A percentile compares a stretch with the other conserved stretches of the same genome.
These are phyloP conservation scores for Dendrobium nobile DNA, from an alignment of 106 monocot species.

Conservation along the genomic window DNA sequence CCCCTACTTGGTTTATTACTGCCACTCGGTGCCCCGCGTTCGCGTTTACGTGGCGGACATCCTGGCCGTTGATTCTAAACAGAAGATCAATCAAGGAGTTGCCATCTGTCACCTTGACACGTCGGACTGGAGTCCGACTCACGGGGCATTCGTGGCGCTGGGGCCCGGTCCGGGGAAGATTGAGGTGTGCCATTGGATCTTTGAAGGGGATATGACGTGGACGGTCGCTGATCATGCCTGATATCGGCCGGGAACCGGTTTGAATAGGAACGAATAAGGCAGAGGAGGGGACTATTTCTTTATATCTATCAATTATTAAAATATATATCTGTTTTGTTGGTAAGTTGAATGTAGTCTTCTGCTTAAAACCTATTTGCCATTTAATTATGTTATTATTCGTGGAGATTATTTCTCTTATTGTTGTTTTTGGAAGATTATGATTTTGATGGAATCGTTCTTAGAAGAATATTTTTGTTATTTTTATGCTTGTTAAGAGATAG, in stretches of 20 bases:
- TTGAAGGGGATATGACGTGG: constrained; percentile 92
- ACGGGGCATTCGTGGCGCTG: constrained; percentile 85
- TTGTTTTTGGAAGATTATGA: too few species aligned
- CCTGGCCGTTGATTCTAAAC: constrained; percentile 27
- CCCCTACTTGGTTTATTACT: constrained; percentile 81
- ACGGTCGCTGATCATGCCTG: constrained; percentile 37
- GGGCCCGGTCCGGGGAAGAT: constrained; percentile 62
- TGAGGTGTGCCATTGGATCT: constrained; percentile 98
- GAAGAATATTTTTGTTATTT: too few species aligned
- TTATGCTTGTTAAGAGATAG: too few species aligned
- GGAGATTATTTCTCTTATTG: too few species aligned
- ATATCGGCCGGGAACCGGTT: neutral
- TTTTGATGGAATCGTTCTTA: too few species aligned
- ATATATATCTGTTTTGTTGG: too few species aligned
- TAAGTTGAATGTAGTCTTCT: too few species aligned
- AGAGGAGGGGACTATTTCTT: too few species aligned
- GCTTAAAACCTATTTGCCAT: too few species aligned
- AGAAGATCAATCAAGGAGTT: constrained; percentile 64
- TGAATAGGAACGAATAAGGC: too few species aligned
- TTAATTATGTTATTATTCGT: too few species aligned
- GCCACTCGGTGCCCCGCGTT: constrained; percentile 81
- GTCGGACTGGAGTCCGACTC: constrained; percentile 70
- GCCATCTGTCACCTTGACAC: constrained; percentile 95
- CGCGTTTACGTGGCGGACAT: constrained; percentile 72
- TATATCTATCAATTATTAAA: too few species aligned